Base-by-base conservation (phyloP, 768 basidiomycete species). In the Xerocomus spinulosus region DNA sequence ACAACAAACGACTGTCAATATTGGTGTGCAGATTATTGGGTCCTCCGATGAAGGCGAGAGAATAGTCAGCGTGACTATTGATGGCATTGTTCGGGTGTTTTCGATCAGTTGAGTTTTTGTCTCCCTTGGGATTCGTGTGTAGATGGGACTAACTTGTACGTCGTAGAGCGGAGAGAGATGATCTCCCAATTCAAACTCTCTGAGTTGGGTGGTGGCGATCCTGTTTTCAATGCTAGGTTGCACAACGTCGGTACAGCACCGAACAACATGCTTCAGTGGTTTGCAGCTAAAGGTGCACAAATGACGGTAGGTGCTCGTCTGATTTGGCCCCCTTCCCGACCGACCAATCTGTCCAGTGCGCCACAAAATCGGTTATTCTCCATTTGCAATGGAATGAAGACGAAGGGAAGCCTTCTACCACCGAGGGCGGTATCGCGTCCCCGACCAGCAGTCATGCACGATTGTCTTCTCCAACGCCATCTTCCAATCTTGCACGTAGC, bases 241-340 rank as follows among this genome's bases (percentile, higher is more conserved):
- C 79, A 80, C 56, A 82, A 89, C 54, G 84, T 94, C 9, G 92
- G 92, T 1, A 63, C 78, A 20, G 87, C 88, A 0, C 81, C 88
- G 24, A 86, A 92, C 58, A 91, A 90, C 63, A 90, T 89, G 89
- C 73, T 92, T 10, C 90, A 92, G 79, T 92, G 90, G 90, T 92
- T 93, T 62, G 90, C 90, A 6, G 89, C 91, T 2, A 89, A 92
- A 55, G 91, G 90, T 1, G 79, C 82, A 5, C 87, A 89, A 60
- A 92, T 93, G 85, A 93, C 92, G 24, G 91, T 91, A 60, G 33
- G 81, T 68, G 9, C 35, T 25, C 25, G 34, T 26, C 23, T 35
- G 17, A 1, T 17, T n/a, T 26, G 13, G 3, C 24, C 9, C 26
- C 0, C 21, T 28, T 43, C 25, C 12, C 1, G 43, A 44, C 30